Base-by-base conservation (phyloP, 352 stramenopile species). In the Pythium phragmitis region DNA sequence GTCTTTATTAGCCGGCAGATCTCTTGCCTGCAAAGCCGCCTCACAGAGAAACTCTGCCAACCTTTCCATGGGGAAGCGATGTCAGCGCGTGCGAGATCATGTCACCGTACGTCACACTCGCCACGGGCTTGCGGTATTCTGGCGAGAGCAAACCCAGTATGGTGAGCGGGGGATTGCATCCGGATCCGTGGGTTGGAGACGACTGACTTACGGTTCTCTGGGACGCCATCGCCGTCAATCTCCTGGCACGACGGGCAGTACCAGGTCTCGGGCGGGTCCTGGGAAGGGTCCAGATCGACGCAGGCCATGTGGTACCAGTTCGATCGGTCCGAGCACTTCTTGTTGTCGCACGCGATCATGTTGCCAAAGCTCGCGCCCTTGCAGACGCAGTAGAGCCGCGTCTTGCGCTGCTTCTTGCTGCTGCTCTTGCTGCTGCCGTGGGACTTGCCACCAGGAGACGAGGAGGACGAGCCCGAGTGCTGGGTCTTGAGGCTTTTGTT, bases 31-130 rank as follows among this genome's bases (percentile, higher is more conserved):
- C 16, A 48, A 12, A 48, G 16, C n/a, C 42, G 42, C 7, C n/a
- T 2, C n/a, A 30, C 16, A 48, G 4, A 23, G 5, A 50, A 16
- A 33, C 7, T 50, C 19, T 11, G 28, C 85, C 65, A 85, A 92
- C 87, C 70, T 90, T 94, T 51, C 82, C 76, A 1, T 74, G 64
- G 1, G 82, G 80, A 5, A 94, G 67, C 58, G 77, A 75, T 4
- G 71, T 72, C 3, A 96, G 60, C n/a, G 87, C 85, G 63, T 93
- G 81, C 42, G 85, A 87, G 60, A 96, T 96, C 88, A 96, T 96
- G 68, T 96, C 87, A 26, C 83, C 80, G 57, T 96, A 96, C 34
- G 85, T 96, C 52, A 89, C 79, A 65, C 82, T 94, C 8, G 83
- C 80, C 14, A 86, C 81, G 3, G 85, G 85, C 57, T 93, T 93